phyloP scores from a whole-genome alignment of 345 rosid genomes.

The Citrus glauca region DNA sequence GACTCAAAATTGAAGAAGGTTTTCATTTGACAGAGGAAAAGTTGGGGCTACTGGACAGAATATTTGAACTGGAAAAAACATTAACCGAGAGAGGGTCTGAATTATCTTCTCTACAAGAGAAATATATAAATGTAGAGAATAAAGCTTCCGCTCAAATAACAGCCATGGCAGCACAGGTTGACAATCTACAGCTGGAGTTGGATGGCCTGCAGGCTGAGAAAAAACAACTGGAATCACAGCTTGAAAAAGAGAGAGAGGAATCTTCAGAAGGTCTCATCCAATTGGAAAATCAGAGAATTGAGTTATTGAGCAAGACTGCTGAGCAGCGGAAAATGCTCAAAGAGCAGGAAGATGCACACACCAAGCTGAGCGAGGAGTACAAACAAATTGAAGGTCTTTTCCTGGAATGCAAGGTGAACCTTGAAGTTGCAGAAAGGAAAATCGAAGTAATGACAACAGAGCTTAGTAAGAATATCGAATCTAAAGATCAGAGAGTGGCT shows the following conservation, averaged over 20 bases:
- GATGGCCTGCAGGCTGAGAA: conserved; percentile 41
- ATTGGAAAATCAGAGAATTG: conserved; percentile 38
- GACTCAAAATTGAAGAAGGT: conserved; percentile 29
- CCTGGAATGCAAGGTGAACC: conserved; percentile 27
- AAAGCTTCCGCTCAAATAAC: conserved; percentile 45
- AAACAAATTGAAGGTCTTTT: conserved; percentile 30
- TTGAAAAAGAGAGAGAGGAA: conserved; percentile 53
- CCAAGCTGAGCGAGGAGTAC: conserved; percentile 34
- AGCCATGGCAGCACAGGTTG: conserved; percentile 36
- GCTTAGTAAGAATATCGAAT: conserved; percentile 22
- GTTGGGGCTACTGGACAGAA: conserved; percentile 26
- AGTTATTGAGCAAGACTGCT: conserved; percentile 25
- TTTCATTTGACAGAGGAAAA: conserved; percentile 31
- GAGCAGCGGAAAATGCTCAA: conserved; percentile 46
- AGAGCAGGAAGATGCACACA: conserved; percentile 41
- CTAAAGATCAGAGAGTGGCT: conserved; percentile 40
- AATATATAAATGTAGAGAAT: conserved; percentile 27
- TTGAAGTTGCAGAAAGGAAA: conserved; percentile 40
- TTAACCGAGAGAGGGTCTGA: conserved; percentile 38
- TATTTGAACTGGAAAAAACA: conserved; percentile 32
- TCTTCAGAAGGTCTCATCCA: conserved; percentile 31
- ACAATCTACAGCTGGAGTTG: conserved; percentile 46
- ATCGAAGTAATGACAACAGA: conserved; percentile 39
- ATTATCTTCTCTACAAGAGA: conserved; percentile 39
- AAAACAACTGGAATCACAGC: conserved; percentile 38